Conservation (phyloP, 2,329 filamentous ascomycete genomes). For the Teratosphaeria viscida region DNA sequence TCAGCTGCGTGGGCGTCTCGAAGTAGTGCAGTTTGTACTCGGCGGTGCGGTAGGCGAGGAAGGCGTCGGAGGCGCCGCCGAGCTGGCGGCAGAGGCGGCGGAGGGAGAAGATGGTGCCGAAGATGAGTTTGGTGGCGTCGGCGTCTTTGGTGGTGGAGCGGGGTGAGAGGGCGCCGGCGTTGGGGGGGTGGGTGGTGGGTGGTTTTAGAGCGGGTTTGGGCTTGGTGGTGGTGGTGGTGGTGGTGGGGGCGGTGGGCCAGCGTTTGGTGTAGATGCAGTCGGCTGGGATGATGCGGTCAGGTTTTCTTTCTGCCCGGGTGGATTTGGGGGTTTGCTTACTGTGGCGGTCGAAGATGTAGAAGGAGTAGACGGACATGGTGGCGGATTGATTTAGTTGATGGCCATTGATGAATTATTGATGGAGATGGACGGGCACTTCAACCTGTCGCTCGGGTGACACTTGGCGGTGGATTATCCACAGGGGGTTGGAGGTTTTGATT, state of each 20-base stretch:
- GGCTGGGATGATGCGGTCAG: conserved; percentile 43
- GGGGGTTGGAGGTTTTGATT: not conserved
- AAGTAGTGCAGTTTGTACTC: conserved; percentile 99
- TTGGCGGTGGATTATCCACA: not conserved
- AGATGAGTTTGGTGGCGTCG: conserved; percentile 93
- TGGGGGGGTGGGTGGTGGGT: conserved; percentile 28
- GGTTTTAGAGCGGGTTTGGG: conserved; percentile 26
- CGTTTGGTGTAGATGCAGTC: conserved; percentile 93
- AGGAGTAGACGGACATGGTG: conserved; percentile 84
- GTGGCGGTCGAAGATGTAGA: conserved; percentile 98
- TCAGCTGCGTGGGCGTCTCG: conserved; percentile 80
- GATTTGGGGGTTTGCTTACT: conserved; percentile 46
- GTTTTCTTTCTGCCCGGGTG: not conserved
- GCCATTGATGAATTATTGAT: not conserved
- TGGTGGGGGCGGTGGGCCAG: conserved; percentile 49
- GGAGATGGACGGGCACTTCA: not conserved
- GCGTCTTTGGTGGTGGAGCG: conserved; percentile 25
- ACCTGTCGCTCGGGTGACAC: not conserved
- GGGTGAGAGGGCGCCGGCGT: not conserved
- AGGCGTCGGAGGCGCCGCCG: conserved; percentile 81
- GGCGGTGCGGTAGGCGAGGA: conserved; percentile 83
- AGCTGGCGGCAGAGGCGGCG: conserved; percentile 96
- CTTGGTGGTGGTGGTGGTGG: conserved; percentile 39
- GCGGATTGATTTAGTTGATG: not conserved
- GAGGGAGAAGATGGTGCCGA: conserved; percentile 90